Percentiles rank a stretch among this genome's conserved stretches.
Conservation (phyloP, 805 yeast genomes). For the Naumovozyma dairenensis region DNA sequence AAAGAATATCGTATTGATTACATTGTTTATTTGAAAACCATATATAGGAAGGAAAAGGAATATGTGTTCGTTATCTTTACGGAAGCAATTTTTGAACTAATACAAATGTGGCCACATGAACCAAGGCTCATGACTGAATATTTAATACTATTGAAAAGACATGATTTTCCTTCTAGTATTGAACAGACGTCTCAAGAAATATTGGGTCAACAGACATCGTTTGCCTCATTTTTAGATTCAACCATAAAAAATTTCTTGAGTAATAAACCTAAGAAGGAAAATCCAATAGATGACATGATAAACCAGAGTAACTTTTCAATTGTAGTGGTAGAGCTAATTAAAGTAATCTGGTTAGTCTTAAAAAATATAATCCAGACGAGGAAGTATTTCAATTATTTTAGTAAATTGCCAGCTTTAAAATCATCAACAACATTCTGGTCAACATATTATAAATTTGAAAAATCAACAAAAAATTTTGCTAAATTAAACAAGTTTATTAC, state of each 20-base stretch:
- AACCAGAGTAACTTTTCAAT: slow-evolving; percentile 36
- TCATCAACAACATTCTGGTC: slow-evolving; percentile 46
- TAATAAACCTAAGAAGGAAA: slow-evolving; percentile 12
- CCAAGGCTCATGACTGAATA: slow-evolving; percentile 13
- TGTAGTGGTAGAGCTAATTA: slow-evolving; percentile 30
- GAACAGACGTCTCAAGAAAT: slow-evolving; percentile 12
- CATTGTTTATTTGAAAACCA: slow-evolving; percentile 13
- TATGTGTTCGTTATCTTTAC: slow-evolving; percentile 9
- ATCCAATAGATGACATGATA: slow-evolving; percentile 26
- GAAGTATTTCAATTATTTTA: slow-evolving; percentile 22
- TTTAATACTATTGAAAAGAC: slow-evolving; percentile 15
- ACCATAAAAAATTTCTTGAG: slow-evolving; percentile 16
- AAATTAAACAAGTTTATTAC: slow-evolving; percentile 38
- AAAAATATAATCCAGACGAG: slow-evolving; percentile 28
- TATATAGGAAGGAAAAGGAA: slow-evolving; percentile 7
- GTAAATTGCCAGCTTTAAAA: slow-evolving; percentile 25
- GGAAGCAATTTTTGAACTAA: slow-evolving; percentile 7
- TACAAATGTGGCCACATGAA: slow-evolving; percentile 15
- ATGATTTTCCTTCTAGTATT: slow-evolving; percentile 13
- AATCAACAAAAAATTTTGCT: slow-evolving; percentile 32
- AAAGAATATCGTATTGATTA: slow-evolving; percentile 12
- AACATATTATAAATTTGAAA: slow-evolving; percentile 46
- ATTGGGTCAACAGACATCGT: slow-evolving; percentile 16
- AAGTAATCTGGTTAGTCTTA: slow-evolving; percentile 21
- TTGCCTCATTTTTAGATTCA: slow-evolving; percentile 18